These are phyloP conservation scores for Phytophthora brassicae DNA, from an alignment of 352 stramenopile species.

Conservation along the genomic window DNA sequence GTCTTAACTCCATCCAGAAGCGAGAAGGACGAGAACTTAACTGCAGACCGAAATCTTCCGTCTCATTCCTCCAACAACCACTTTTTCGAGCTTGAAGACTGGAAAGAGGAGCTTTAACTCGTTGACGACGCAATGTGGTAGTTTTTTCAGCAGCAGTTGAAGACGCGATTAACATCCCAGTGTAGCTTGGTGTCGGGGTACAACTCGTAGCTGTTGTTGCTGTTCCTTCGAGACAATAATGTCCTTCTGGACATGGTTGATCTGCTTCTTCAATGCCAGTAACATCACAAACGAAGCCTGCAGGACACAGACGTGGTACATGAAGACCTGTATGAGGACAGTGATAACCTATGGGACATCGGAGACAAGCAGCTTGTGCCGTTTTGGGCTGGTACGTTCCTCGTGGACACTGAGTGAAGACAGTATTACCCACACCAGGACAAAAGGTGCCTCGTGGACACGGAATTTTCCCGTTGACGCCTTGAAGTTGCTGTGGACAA, in stretches of 20 bases:
- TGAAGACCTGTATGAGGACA: constrained; percentile 93
- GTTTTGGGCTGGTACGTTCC: constrained; percentile 93
- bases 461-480: constrained; percentile 35
- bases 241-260: constrained; percentile 94
- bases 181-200: constrained; percentile 37
- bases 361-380: constrained; percentile 81
- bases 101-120: constrained; percentile 17
- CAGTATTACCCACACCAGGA: constrained; percentile 73
- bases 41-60: constrained; percentile 94
- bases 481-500: constrained; percentile 69
- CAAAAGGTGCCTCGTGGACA: constrained; percentile 85
- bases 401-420: constrained; percentile 93
- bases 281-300: constrained; percentile 94
- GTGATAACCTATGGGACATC: constrained; percentile 94
- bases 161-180: constrained; percentile 43
- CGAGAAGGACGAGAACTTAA: constrained; percentile 73
- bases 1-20: constrained; percentile 94
- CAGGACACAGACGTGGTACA: constrained; percentile 93
- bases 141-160: constrained; percentile 36
- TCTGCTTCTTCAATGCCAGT: constrained; percentile 90
- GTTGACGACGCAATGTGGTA: constrained; percentile 43
- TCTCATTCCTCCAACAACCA: constrained; percentile 95
- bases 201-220: constrained; percentile 93
- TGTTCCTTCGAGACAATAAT: constrained; percentile 96
- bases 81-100: constrained; percentile 73